Evolutionary conservation across 164 flowering plant genomes (phyloP).

Genomic region (Macadamia integrifolia): DNA sequence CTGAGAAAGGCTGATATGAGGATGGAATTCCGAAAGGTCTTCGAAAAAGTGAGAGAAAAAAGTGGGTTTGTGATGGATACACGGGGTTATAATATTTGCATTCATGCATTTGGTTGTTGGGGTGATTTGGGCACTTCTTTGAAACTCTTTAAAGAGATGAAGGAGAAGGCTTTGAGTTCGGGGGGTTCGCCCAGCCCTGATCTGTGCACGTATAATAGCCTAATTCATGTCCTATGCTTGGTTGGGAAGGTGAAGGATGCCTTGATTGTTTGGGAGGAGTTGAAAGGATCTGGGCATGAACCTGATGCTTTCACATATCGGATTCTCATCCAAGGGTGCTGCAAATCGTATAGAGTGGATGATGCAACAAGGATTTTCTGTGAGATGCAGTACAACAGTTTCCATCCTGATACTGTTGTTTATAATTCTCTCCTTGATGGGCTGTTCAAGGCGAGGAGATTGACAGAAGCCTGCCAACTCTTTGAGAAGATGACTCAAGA

Average conservation of each 20-base stretch:
- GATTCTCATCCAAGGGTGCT: slow-evolving; percentile 73
- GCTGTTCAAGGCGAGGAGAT: slow-evolving; percentile 62
- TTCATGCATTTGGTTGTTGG: slow-evolving; percentile 92
- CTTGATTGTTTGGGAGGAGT: slow-evolving; percentile 65
- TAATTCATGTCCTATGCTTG: slow-evolving; percentile 62
- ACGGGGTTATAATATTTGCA: slow-evolving; percentile 82
- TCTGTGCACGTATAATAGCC: slow-evolving; percentile 82
- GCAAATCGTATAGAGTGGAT: slow-evolving; percentile 50
- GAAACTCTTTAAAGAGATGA: slow-evolving; percentile 77
- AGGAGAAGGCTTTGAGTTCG: slow-evolving; percentile 32
- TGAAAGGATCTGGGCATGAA: slow-evolving; percentile 75
- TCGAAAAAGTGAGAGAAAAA: slow-evolving; percentile 42
- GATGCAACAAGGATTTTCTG: slow-evolving; percentile 62
- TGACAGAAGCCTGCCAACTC: slow-evolving; percentile 74
- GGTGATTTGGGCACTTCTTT: slow-evolving; percentile 61
- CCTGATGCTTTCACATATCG: slow-evolving; percentile 72
- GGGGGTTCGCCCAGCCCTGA: slow-evolving; percentile 45
- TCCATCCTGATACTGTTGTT: slow-evolving; percentile 47
- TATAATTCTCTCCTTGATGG: slow-evolving; percentile 86
- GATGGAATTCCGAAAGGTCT: slow-evolving; percentile 50
- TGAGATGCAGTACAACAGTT: slow-evolving; percentile 76
- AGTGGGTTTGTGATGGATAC: slow-evolving; percentile 43
- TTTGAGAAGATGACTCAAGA: slow-evolving; percentile 84
- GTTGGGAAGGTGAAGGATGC: slow-evolving; percentile 81
- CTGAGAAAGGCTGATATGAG: slow-evolving; percentile 60